Conservation (phyloP, 192 early-diverging fungal genomes). For the Linnemannia elongata region DNA sequence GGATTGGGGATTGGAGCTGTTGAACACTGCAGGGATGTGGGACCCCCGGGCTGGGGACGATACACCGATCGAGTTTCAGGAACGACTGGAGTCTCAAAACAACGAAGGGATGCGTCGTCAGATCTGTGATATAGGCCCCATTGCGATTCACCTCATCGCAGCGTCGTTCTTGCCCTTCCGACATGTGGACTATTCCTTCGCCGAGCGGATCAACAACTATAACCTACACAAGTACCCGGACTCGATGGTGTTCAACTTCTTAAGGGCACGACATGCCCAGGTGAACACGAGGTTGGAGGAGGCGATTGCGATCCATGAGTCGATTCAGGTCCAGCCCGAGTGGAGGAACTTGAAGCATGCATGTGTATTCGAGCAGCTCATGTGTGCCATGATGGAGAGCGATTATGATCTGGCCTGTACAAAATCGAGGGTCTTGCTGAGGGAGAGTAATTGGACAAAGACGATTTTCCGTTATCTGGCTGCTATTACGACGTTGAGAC, state of each 20-base stretch:
- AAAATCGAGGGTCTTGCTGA: conserved; percentile 71
- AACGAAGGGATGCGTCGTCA: conserved; percentile 78
- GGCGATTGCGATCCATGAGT: conserved; percentile 73
- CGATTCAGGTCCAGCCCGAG: conserved; percentile 66
- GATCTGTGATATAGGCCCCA: conserved; percentile 78
- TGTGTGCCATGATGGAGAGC: conserved; percentile 74
- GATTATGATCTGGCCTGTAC: conserved; percentile 71
- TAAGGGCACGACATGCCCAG: conserved; percentile 74
- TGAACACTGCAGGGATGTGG: conserved; percentile 82
- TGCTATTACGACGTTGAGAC: conserved; percentile 67
- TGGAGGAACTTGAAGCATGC: conserved; percentile 88
- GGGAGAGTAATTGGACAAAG: conserved; percentile 90
- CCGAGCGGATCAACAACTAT: conserved; percentile 66
- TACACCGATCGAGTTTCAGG: conserved; percentile 42
- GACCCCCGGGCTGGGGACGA: conserved; percentile 33
- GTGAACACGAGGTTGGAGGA: conserved; percentile 65
- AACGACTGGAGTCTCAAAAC: conserved; percentile 35
- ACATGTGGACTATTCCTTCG: conserved; percentile 76
- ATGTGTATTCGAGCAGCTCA: conserved; percentile 82
- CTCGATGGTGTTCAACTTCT: conserved; percentile 79
- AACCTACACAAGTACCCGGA: conserved; percentile 70
- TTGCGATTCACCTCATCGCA: conserved; percentile 82
- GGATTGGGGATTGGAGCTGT: conserved; percentile 75
- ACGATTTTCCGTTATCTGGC: conserved; percentile 83
- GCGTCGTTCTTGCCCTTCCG: conserved; percentile 76